Conservation (phyloP, 1,284 basidiomycete species). For the Pseudozyma sp. region DNA sequence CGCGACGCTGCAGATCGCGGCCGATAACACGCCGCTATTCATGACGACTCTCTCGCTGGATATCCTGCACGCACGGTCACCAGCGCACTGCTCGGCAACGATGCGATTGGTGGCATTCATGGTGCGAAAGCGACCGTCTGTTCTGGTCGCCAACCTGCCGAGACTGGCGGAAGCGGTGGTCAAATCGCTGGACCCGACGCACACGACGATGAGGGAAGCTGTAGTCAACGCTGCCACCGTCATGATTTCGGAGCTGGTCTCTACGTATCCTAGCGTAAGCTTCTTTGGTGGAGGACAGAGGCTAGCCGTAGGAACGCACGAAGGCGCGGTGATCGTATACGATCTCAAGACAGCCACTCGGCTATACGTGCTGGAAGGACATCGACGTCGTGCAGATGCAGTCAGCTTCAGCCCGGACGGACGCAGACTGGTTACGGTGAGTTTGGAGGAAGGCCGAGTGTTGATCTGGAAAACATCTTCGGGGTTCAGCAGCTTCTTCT, state of each 20-base stretch:
- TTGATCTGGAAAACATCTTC: constrained; percentile 69
- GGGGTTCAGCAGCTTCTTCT: constrained; percentile 82
- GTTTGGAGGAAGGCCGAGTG: constrained; percentile 78
- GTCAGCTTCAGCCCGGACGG: constrained; percentile 87
- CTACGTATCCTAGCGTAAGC: constrained; percentile 85
- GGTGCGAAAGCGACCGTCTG: constrained; percentile 77
- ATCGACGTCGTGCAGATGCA: constrained; percentile 68
- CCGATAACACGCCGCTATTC: constrained; percentile 86
- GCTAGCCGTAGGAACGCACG: constrained; percentile 90
- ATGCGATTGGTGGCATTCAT: constrained; percentile 94
- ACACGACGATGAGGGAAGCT: constrained; percentile 83
- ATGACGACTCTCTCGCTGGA: constrained; percentile 94
- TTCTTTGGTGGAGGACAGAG: constrained; percentile 88
- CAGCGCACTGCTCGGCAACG: constrained; percentile 85
- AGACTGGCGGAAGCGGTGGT: constrained; percentile 93
- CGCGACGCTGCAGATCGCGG: constrained; percentile 86
- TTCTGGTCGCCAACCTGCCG: constrained; percentile 86
- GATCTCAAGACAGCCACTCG: constrained; percentile 95
- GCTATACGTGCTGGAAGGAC: constrained; percentile 92
- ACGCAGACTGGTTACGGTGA: constrained; percentile 85
- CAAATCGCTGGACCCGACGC: constrained; percentile 92
- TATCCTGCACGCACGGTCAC: constrained; percentile 81
- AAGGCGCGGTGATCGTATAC: constrained; percentile 87
- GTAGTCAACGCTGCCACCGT: constrained; percentile 91
- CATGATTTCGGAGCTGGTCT: constrained; percentile 82